A percentile compares a stretch with the other conserved stretches of the same genome.
phyloP scores from a whole-genome alignment of 1,284 basidiomycete genomes.

The Phellinidium pouzarii region DNA sequence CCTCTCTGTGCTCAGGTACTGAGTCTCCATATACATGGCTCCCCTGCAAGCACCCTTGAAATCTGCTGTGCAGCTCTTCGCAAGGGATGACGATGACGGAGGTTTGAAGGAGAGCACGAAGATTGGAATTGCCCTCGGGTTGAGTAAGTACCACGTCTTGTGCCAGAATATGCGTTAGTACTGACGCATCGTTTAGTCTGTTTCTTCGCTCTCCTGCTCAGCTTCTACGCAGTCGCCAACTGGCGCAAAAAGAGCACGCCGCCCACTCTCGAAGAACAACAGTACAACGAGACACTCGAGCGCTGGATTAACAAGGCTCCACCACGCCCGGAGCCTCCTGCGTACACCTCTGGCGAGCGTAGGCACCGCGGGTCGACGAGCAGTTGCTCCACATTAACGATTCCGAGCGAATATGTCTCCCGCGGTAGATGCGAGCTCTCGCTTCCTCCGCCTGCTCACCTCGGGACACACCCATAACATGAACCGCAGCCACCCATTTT shows the following conservation, averaged over 20 bases:
- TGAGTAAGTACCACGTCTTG: slow-evolving; percentile 9
- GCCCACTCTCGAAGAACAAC: slow-evolving; percentile 4
- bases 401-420: neutral
- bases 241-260: slow-evolving; percentile 11
- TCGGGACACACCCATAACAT: slow-evolving; percentile 1
- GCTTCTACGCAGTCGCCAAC: slow-evolving; percentile 28
- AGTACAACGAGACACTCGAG: slow-evolving; percentile 6
- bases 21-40: neutral
- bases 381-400: slow-evolving; percentile 3
- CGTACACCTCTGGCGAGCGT: neutral
- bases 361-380: slow-evolving; percentile 5
- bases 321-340: neutral
- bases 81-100: slow-evolving; percentile 4
- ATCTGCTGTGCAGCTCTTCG: neutral
- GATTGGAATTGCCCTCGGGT: slow-evolving; percentile 15
- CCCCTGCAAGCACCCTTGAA: neutral
- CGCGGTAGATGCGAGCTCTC: neutral
- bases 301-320: slow-evolving; percentile 25
- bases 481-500: neutral
- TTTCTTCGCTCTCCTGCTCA: slow-evolving; percentile 24
- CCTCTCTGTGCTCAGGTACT: too few relatives aligned
- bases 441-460: neutral
- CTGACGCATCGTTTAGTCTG: slow-evolving; percentile 21
- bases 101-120: slow-evolving; percentile 13
- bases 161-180: neutral